Percentiles rank a stretch among this genome's conserved stretches.
These are phyloP conservation scores for Telfairia occidentalis DNA, from an alignment of 331 rosid genomes.

Conservation along the genomic window DNA sequence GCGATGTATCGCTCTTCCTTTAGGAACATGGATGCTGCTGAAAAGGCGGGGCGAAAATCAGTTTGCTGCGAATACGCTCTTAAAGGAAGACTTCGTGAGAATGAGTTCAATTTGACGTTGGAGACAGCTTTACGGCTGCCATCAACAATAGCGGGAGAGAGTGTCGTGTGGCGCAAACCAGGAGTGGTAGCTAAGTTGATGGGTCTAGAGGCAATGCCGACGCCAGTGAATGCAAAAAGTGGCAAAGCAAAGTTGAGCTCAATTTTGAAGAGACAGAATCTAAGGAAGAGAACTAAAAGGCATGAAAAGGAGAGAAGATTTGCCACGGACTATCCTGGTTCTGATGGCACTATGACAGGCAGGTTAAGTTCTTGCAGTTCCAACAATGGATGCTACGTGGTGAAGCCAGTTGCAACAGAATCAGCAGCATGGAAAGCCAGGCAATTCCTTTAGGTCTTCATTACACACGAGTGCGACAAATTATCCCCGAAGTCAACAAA, in stretches of 20 bases:
- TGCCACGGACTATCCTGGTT: slow-evolving; percentile 4
- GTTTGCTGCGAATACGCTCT: slow-evolving; percentile 26
- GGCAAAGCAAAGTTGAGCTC: background rate
- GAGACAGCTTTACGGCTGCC: slow-evolving; percentile 27
- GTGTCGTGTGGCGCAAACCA: slow-evolving; percentile 72
- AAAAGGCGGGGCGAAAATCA: slow-evolving; percentile 27
- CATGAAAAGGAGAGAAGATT: slow-evolving; percentile 14
- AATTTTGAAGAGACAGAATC: slow-evolving; percentile 7
- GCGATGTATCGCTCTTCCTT: slow-evolving; percentile 75
- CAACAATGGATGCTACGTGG: background rate
- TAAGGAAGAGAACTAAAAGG: slow-evolving; percentile 7
- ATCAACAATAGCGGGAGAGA: slow-evolving; percentile 48
- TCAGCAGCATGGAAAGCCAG: slow-evolving; percentile 10
- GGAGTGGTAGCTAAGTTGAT: slow-evolving; percentile 75
- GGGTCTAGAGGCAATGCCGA: slow-evolving; percentile 79
- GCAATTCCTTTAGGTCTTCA: background rate
- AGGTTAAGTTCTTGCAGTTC: slow-evolving; percentile 13
- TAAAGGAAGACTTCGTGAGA: slow-evolving; percentile 12
- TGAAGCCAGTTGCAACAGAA: slow-evolving; percentile 10
- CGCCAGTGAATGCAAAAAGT: slow-evolving; percentile 18
- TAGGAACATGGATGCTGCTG: slow-evolving; percentile 18
- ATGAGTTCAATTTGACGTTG: slow-evolving; percentile 3
- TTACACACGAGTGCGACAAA: background rate
- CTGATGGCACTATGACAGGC: slow-evolving; percentile 9
- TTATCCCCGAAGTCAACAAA: background rate